Evolutionary conservation across 2,329 filamentous ascomycete species (phyloP).

Genomic region (Emergomyces africanus): DNA sequence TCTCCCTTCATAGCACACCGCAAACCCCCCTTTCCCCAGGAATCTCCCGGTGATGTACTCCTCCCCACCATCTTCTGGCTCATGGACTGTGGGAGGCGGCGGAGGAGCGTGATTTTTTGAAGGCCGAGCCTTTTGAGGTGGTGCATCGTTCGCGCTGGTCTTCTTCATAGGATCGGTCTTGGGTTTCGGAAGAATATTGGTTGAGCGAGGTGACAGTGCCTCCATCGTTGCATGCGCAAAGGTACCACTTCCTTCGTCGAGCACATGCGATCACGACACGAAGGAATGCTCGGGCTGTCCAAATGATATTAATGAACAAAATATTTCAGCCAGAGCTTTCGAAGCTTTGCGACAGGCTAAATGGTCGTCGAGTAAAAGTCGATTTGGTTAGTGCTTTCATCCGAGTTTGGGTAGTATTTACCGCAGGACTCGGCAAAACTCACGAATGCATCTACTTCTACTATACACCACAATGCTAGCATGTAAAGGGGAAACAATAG

Average conservation of each 20-base stretch:
- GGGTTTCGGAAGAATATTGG: conserved; percentile 34
- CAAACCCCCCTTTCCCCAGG: conserved; percentile 39
- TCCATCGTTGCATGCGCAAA: conserved; percentile 14
- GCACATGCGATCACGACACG: neutral
- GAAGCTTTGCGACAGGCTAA: neutral
- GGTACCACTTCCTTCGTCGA: neutral
- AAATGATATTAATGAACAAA: neutral
- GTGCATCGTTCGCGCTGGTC: conserved; percentile 15
- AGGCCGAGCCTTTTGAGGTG: conserved; percentile 21
- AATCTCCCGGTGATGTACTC: conserved; percentile 34
- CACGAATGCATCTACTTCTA: neutral
- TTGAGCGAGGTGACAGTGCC: conserved; percentile 36
- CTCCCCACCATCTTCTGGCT: conserved; percentile 33
- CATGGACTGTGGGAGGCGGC: conserved; percentile 31
- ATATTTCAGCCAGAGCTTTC: neutral
- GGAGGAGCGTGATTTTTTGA: conserved; percentile 34
- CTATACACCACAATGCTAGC: neutral
- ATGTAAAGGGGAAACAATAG: neutral
- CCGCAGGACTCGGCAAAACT: neutral
- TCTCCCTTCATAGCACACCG: conserved; percentile 38
- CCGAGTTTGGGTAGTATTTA: neutral
- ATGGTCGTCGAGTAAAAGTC: neutral
- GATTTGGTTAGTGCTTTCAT: neutral
- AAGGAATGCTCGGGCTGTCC: neutral
- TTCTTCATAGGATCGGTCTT: conserved; percentile 27